These are phyloP conservation scores for Yamadazyma buinensis DNA, from an alignment of 1,139 yeast genomes.

Conservation along the genomic window DNA sequence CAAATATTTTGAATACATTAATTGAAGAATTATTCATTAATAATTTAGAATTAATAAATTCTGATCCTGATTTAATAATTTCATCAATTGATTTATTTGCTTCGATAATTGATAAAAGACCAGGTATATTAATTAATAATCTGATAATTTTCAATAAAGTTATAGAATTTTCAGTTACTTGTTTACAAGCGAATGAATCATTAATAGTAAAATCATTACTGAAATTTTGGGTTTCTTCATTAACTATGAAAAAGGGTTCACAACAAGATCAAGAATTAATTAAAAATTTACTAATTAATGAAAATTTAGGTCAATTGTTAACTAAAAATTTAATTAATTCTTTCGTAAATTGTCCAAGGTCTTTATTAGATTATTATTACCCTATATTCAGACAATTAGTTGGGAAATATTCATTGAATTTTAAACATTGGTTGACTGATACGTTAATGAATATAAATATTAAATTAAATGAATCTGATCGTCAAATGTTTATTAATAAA, in stretches of 20 bases:
- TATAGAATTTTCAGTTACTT: conserved; percentile 39
- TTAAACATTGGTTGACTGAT: conserved; percentile 45
- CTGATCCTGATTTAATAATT: conserved; percentile 54
- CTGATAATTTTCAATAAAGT: conserved; percentile 31
- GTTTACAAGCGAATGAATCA: conserved; percentile 56
- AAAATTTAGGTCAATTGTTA: conserved; percentile 35
- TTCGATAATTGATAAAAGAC: conserved; percentile 47
- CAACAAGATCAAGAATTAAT: conserved; percentile 42
- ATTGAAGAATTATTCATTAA: conserved; percentile 28
- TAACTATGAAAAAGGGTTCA: conserved; percentile 52
- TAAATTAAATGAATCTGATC: conserved; percentile 20
- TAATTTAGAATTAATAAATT: conserved; percentile 32
- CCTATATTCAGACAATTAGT: conserved; percentile 53
- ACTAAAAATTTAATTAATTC: conserved; percentile 27
- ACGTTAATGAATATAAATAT: conserved; percentile 24
- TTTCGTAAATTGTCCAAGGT: conserved; percentile 51
- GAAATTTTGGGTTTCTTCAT: conserved; percentile 61
- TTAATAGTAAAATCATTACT: conserved; percentile 60
- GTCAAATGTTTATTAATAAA: conserved; percentile 47
- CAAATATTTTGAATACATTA: conserved; percentile 25
- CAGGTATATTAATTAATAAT: conserved; percentile 40
- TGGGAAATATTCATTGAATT: conserved; percentile 46
- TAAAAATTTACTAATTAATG: conserved; percentile 28
- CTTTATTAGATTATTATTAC: conserved; percentile 56
- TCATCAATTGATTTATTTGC: conserved; percentile 39